These are phyloP conservation scores for Gossypium schwendimanii DNA, from an alignment of 441 rosid species.

Conservation along the genomic window DNA sequence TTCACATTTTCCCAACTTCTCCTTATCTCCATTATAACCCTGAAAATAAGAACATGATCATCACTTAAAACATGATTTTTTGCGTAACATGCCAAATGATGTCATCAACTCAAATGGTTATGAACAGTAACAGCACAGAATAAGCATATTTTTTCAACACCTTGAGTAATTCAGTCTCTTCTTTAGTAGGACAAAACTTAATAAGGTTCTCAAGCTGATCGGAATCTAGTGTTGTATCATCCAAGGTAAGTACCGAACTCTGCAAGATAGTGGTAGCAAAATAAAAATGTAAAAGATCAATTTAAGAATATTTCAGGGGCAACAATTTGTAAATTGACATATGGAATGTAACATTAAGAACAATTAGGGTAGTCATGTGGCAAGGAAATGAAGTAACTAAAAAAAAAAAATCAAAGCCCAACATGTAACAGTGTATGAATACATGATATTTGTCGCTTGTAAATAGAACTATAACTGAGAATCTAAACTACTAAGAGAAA, in stretches of 20 bases:
- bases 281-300: conserved; percentile 18
- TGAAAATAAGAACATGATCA: conserved; percentile 19
- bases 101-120: background rate
- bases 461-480: background rate
- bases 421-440: background rate
- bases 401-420: background rate
- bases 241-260: conserved; percentile 78
- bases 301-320: conserved; percentile 3
- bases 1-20: conserved; percentile 85
- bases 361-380: background rate
- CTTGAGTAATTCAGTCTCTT: conserved; percentile 82
- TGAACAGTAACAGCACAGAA: background rate
- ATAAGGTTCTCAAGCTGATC: conserved; percentile 93
- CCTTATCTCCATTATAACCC: conserved; percentile 70
- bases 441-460: background rate
- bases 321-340: conserved; percentile 1
- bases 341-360: background rate
- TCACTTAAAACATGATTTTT: background rate
- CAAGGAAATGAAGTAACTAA: background rate
- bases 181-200: conserved; percentile 93
- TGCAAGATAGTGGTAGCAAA: conserved; percentile 31
- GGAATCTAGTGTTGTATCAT: conserved; percentile 71
- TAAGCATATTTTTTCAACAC: conserved; percentile 26
- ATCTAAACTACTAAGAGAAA: conserved; percentile 2
- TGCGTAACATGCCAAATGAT: background rate